Conservation (phyloP, 768 basidiomycete species). For the Tylopilus plumbeoviolaceoides region DNA sequence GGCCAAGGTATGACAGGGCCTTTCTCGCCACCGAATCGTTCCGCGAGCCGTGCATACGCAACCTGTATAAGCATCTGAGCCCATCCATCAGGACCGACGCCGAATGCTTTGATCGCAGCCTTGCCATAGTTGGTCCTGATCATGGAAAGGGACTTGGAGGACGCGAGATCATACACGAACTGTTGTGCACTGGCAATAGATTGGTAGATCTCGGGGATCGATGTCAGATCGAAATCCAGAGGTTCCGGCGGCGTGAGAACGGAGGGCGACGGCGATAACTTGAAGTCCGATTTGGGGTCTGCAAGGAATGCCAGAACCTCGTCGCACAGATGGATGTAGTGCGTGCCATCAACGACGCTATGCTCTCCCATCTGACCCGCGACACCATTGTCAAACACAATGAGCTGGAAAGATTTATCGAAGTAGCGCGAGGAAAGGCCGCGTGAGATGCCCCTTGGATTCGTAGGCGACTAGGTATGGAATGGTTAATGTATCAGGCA, state of each 20-base stretch:
- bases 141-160: conserved; percentile 60
- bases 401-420: conserved; percentile 86
- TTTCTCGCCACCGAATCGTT: conserved; percentile 22
- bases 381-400: conserved; percentile 76
- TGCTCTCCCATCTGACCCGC: conserved; percentile 94
- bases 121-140: conserved; percentile 78
- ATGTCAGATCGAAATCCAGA: conserved; percentile 60
- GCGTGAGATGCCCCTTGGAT: conserved; percentile 21
- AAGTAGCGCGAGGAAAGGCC: conserved; percentile 79
- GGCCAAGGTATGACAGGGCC: conserved; percentile 36
- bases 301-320: conserved; percentile 59
- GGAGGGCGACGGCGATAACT: conserved; percentile 28
- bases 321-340: conserved; percentile 69
- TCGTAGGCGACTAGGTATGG: conserved; percentile 18
- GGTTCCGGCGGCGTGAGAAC: conserved; percentile 37
- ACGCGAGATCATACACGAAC: conserved; percentile 54
- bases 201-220: conserved; percentile 25
- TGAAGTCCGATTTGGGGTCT: conserved; percentile 61
- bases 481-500: neutral
- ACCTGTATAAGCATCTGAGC: conserved; percentile 90
- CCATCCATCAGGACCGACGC: conserved; percentile 91
- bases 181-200: conserved; percentile 56
- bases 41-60: conserved; percentile 72
- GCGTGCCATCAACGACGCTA: conserved; percentile 88
- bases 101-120: conserved; percentile 77